Conservation (phyloP, 257 asterid species). For the Linderniella brevidens region DNA sequence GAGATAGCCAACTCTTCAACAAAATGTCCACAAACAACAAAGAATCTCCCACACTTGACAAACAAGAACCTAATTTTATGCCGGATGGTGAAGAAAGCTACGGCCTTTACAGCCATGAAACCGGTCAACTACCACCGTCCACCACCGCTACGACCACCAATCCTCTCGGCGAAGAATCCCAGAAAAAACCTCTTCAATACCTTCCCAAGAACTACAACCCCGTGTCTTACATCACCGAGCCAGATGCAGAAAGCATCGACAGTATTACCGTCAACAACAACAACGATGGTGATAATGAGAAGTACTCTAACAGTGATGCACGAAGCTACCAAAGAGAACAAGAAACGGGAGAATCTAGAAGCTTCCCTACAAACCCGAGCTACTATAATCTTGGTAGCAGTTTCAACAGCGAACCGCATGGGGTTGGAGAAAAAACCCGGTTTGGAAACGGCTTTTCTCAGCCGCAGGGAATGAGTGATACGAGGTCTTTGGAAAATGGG, state of each 20-base stretch:
- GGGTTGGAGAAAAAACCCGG: conserved; percentile 10
- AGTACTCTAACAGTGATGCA: too few relatives aligned
- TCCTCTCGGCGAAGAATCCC: conserved; percentile 5
- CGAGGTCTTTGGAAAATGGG: conserved; percentile 53
- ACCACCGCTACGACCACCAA: conserved; percentile 18
- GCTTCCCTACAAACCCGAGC: too few relatives aligned
- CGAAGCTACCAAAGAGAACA: too few relatives aligned
- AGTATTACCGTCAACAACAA: too few relatives aligned
- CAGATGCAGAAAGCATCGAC: conserved; percentile 16
- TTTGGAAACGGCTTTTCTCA: conserved; percentile 13
- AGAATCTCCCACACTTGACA: conserved; percentile 14
- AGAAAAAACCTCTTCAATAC: conserved; percentile 17
- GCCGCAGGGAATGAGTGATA: conserved; percentile 83
- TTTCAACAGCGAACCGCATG: conserved; percentile 6
- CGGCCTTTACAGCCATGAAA: conserved; percentile 67
- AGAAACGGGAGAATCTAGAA: too few relatives aligned
- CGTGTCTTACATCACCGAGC: conserved; percentile 42
- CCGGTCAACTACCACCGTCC: conserved; percentile 57
- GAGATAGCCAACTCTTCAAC: conserved; percentile 74
- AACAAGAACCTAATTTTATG: conserved; percentile 35
- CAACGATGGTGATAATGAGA: too few relatives aligned
- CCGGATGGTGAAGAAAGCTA: conserved; percentile 45
- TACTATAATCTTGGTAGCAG: too few relatives aligned
- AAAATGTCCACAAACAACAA: conserved; percentile 32
- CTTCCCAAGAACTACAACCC: conserved; percentile 82